These are phyloP conservation scores for Talaromyces sp. DNA, from an alignment of 2,329 filamentous ascomycete species.

Conservation along the genomic window DNA sequence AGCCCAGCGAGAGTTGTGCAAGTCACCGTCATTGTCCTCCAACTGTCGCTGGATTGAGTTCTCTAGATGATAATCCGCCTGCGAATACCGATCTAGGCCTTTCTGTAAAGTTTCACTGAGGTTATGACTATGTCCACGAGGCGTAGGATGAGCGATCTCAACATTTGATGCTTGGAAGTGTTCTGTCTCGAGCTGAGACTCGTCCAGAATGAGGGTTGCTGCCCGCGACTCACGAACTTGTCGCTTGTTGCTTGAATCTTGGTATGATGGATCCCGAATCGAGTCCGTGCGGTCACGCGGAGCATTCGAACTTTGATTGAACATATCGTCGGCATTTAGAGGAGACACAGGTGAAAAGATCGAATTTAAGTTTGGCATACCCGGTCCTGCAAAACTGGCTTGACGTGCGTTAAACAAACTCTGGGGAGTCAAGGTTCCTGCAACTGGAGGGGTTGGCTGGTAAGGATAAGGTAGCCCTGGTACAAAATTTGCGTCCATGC, in stretches of 20 bases:
- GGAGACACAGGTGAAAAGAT: constrained; percentile 65
- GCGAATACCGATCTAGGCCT: constrained; percentile 64
- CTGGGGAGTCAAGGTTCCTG: constrained; percentile 40
- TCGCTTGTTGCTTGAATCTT: constrained; percentile 29
- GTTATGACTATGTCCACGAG: constrained; percentile 65
- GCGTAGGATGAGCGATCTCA: constrained; percentile 60
- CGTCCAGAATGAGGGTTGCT: constrained; percentile 28
- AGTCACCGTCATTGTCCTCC: constrained; percentile 58
- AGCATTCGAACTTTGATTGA: constrained; percentile 31
- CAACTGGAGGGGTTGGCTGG: constrained; percentile 57
- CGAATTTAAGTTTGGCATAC: constrained; percentile 40
- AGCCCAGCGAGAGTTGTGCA: constrained; percentile 37
- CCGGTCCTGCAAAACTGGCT: constrained; percentile 57
- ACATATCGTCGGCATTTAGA: constrained; percentile 53
- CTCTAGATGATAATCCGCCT: constrained; percentile 80
- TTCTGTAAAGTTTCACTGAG: constrained; percentile 74
- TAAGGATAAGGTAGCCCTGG: constrained; percentile 68
- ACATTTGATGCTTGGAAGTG: constrained; percentile 43
- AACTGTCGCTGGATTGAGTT: constrained; percentile 75
- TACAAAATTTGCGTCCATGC: constrained; percentile 55
- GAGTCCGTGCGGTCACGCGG: constrained; percentile 23
- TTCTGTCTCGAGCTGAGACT: constrained; percentile 28
- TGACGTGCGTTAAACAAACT: constrained; percentile 43
- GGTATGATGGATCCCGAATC: constrained; percentile 26
- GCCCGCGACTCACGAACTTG: constrained; percentile 28